phyloP scores from a whole-genome alignment of 352 stramenopile genomes.

The Globisporangium nunn region DNA sequence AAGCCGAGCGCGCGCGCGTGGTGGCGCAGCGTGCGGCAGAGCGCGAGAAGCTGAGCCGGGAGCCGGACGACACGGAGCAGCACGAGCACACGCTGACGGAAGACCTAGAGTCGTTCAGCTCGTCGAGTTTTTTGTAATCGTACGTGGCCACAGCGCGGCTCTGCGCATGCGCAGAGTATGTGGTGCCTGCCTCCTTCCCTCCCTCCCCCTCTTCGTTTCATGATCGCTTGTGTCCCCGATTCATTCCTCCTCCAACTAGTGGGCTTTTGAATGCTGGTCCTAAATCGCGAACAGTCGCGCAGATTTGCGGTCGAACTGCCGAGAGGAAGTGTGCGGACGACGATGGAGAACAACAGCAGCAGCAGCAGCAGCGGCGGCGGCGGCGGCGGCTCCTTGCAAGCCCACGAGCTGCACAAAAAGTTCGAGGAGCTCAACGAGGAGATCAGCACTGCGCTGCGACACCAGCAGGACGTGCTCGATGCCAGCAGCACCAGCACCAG shows the following conservation, averaged over 20 bases:
- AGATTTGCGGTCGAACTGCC: background rate
- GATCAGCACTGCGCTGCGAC: slow-evolving; percentile 37
- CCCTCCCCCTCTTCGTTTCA: background rate
- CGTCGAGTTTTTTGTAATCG: slow-evolving; percentile 42
- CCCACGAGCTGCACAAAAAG: slow-evolving; percentile 64
- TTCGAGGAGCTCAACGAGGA: slow-evolving; percentile 72
- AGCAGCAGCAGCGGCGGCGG: slow-evolving; percentile 29
- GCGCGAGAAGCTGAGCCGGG: slow-evolving; percentile 53
- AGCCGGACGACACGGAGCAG: slow-evolving; percentile 54
- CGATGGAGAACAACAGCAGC: slow-evolving; percentile 29
- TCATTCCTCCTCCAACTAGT: too few species aligned
- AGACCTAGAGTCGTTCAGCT: slow-evolving; percentile 83
- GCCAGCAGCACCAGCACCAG: slow-evolving; percentile 8
- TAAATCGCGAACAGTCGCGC: background rate
- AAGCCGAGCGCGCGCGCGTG: slow-evolving; percentile 46
- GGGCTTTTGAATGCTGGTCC: too few species aligned
- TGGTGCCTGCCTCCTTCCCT: background rate
- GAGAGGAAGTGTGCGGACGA: background rate
- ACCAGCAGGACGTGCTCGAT: slow-evolving; percentile 36
- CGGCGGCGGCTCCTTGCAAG: slow-evolving; percentile 31
- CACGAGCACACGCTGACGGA: slow-evolving; percentile 72
- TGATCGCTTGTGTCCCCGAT: too few species aligned
- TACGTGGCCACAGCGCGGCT: background rate
- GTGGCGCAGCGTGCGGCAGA: slow-evolving; percentile 17
- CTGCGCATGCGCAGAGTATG: background rate